Percentiles rank a stretch among this genome's conserved stretches.
Conservation (phyloP, 495 filamentous ascomycete genomes). For the Lasiosphaeria miniovina region DNA sequence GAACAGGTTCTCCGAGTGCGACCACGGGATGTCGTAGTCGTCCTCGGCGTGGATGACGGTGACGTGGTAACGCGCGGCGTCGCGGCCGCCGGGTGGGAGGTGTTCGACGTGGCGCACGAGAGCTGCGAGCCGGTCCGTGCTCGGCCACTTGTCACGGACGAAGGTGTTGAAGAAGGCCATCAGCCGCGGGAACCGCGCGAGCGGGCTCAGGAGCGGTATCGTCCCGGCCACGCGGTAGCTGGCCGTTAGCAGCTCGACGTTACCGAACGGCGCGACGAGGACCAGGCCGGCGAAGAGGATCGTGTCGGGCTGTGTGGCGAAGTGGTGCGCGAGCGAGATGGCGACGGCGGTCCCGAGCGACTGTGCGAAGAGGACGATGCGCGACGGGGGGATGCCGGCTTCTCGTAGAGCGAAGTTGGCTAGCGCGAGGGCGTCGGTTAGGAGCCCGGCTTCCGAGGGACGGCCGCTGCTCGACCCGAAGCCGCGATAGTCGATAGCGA, state of each 20-base stretch:
- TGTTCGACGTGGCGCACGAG: constrained; percentile 37
- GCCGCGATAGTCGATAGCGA: constrained; percentile 82
- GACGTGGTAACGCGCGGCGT: constrained; percentile 48
- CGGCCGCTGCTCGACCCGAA: constrained; percentile 74
- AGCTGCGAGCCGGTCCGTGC: constrained; percentile 41
- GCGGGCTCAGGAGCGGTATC: constrained; percentile 72
- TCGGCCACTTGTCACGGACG: constrained; percentile 50
- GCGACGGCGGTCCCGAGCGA: constrained; percentile 83
- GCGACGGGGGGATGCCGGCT: constrained; percentile 60
- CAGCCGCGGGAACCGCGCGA: constrained; percentile 47
- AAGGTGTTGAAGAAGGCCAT: constrained; percentile 38
- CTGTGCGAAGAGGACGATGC: constrained; percentile 80
- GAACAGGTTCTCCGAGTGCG: constrained; percentile 53
- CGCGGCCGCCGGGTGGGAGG: constrained; percentile 27
- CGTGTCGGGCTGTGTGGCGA: constrained; percentile 17
- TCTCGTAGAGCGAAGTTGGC: constrained; percentile 66
- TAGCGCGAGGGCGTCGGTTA: constrained; percentile 69
- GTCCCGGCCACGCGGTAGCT: constrained; percentile 62
- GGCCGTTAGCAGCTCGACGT: constrained; percentile 63
- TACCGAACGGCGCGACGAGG: constrained; percentile 74
- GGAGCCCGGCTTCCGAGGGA: constrained; percentile 77
- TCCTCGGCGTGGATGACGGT: constrained; percentile 69
- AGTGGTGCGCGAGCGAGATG: constrained; percentile 54
- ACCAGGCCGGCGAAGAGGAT: constrained; percentile 64
- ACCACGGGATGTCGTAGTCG: constrained; percentile 71